Evolutionary conservation across 2,329 filamentous ascomycete genomes (phyloP).

Genomic region (Macrophomina pseudophaseolina): DNA sequence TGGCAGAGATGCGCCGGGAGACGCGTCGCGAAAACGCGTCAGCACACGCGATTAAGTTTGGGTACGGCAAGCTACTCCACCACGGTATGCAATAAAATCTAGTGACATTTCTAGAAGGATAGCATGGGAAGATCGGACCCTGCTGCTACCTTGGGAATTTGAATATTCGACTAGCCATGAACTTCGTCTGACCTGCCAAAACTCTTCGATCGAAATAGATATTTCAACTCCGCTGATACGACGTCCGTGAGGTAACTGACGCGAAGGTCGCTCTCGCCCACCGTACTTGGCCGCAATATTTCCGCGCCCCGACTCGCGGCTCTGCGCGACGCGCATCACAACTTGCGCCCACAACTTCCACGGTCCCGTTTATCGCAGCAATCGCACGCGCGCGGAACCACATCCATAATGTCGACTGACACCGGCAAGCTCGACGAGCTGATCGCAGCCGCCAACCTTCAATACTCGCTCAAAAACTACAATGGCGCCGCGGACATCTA

Average conservation of each 20-base stretch:
- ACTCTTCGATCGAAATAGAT: too few species aligned
- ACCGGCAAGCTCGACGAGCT: constrained; percentile 77
- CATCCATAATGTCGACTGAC: constrained; percentile 26
- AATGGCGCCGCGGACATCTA: constrained; percentile 83
- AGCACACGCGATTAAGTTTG: background rate
- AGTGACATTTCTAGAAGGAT: too few species aligned
- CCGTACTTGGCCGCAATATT: background rate
- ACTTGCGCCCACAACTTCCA: background rate
- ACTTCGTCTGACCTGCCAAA: too few species aligned
- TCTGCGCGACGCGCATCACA: background rate
- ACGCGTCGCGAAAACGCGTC: constrained; percentile 27
- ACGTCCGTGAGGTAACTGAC: too few species aligned
- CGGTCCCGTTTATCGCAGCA: background rate
- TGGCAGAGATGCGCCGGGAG: constrained; percentile 5
- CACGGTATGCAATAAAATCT: too few species aligned
- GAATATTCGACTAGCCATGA: too few species aligned
- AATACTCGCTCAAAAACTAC: constrained; percentile 90
- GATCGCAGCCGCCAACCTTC: constrained; percentile 77
- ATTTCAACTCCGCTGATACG: too few species aligned
- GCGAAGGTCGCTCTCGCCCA: too few species aligned
- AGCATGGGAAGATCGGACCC: too few species aligned
- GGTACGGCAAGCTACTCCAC: too few species aligned
- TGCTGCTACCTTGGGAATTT: too few species aligned
- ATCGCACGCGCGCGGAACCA: background rate
- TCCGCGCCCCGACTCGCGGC: background rate